phyloP scores from a whole-genome alignment of 257 asterid species.

The Jaltomata sinuosa region DNA sequence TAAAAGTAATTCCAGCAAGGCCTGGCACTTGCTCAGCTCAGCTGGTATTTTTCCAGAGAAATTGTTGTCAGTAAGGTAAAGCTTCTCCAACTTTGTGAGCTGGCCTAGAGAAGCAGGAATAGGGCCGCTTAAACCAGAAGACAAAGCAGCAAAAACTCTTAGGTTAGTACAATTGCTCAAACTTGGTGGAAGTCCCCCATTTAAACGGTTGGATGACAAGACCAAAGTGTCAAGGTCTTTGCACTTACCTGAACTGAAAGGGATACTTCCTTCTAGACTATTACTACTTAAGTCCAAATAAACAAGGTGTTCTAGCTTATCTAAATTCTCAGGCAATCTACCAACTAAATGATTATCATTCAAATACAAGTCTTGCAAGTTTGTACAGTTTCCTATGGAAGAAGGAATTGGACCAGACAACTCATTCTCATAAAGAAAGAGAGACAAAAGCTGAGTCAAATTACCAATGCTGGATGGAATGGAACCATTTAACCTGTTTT shows the following conservation, averaged over 20 bases:
- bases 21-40: conserved; percentile 58
- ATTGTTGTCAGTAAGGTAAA: conserved; percentile 48
- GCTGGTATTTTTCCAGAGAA: conserved; percentile 69
- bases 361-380: conserved; percentile 42
- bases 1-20: conserved; percentile 45
- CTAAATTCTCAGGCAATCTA: conserved; percentile 44
- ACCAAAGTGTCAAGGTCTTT: conserved; percentile 18
- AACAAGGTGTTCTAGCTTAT: conserved; percentile 37
- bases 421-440: conserved; percentile 32
- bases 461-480: conserved; percentile 51
- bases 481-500: conserved; percentile 53
- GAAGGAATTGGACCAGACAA: conserved; percentile 60
- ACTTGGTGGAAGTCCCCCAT: conserved; percentile 48
- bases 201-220: conserved; percentile 44
- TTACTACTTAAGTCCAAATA: conserved; percentile 36
- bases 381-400: conserved; percentile 54
- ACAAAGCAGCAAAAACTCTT: conserved; percentile 29
- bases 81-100: conserved; percentile 31
- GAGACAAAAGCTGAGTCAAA: conserved; percentile 16
- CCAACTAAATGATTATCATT: conserved; percentile 42
- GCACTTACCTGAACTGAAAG: conserved; percentile 39
- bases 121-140: conserved; percentile 47
- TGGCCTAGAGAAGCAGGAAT: conserved; percentile 67
- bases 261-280: conserved; percentile 41
- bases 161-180: conserved; percentile 58